phyloP scores from a whole-genome alignment of 352 stramenopile genomes.

The Phytophthora hybrid region DNA sequence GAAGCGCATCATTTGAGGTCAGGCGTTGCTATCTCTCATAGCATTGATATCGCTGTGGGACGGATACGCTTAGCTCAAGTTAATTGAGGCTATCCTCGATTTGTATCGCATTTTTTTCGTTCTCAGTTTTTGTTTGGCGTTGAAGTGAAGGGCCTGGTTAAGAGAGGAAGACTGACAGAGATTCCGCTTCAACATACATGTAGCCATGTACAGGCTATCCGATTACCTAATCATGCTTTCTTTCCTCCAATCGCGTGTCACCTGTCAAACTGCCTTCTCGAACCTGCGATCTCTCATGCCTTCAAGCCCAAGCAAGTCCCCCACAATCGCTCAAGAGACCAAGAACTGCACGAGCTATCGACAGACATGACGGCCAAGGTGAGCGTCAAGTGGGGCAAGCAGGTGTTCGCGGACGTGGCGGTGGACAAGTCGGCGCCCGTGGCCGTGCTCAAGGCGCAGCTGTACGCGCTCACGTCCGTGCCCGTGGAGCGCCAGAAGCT shows the following conservation, averaged over 20 bases:
- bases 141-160: neutral
- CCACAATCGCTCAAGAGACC: neutral
- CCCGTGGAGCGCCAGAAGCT: slow-evolving; percentile 89
- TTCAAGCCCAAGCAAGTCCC: slow-evolving; percentile 33
- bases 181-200: neutral
- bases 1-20: slow-evolving; percentile 52
- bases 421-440: slow-evolving; percentile 78
- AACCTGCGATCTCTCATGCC: slow-evolving; percentile 33
- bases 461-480: slow-evolving; percentile 84
- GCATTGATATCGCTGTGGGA: too few relatives aligned
- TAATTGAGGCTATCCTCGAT: neutral
- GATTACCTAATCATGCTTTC: slow-evolving; percentile 7
- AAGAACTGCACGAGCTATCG: neutral
- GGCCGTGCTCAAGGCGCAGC: slow-evolving; percentile 81
- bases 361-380: slow-evolving; percentile 63
- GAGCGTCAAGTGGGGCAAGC: slow-evolving; percentile 91
- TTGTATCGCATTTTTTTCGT: neutral
- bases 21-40: neutral
- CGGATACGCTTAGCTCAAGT: too few relatives aligned
- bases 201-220: slow-evolving; percentile 16
- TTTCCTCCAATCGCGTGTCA: neutral
- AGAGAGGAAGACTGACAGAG: too few relatives aligned
- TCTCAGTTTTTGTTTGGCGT: slow-evolving; percentile 25
- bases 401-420: slow-evolving; percentile 71
- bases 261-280: slow-evolving; percentile 17